Evolutionary conservation across 805 yeast species (phyloP).

Genomic region (Wickerhamomyces bovis): DNA sequence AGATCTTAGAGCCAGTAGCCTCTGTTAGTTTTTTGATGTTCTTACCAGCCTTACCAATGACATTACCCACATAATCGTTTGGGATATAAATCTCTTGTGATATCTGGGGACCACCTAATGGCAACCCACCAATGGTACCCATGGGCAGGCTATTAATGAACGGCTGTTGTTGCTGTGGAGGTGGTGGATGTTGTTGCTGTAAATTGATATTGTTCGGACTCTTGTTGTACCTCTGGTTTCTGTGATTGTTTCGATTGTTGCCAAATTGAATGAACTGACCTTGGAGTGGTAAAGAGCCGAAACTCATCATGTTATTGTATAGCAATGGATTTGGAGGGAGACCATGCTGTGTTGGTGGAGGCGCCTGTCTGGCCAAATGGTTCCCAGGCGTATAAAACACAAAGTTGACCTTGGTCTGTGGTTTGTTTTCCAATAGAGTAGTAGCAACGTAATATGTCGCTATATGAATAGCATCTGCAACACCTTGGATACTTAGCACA

Average conservation of each 20-base stretch:
- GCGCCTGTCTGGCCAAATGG: conserved; percentile 1
- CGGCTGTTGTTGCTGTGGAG: background rate
- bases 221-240: background rate
- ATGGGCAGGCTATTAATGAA: background rate
- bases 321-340: conserved; percentile 13
- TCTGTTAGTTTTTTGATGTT: conserved; percentile 73
- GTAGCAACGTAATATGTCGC: conserved; percentile 72
- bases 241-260: background rate
- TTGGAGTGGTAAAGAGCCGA: conserved; percentile 6
- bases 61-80: conserved; percentile 71
- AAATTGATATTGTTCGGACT: background rate
- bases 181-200: background rate
- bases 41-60: conserved; percentile 83
- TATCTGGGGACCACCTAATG: conserved; percentile 28
- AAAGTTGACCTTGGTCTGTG: conserved; percentile 45
- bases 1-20: conserved; percentile 68
- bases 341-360: conserved; percentile 4
- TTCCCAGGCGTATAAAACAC: conserved; percentile 50
- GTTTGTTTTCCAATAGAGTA: conserved; percentile 54
- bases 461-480: conserved; percentile 81
- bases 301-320: conserved; percentile 7
- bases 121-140: background rate
- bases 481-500: conserved; percentile 63
- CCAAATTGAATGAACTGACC: conserved; percentile 2
- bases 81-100: conserved; percentile 73